These are phyloP conservation scores for Articulospora tetracladia DNA, from an alignment of 495 filamentous ascomycete species.

Conservation along the genomic window DNA sequence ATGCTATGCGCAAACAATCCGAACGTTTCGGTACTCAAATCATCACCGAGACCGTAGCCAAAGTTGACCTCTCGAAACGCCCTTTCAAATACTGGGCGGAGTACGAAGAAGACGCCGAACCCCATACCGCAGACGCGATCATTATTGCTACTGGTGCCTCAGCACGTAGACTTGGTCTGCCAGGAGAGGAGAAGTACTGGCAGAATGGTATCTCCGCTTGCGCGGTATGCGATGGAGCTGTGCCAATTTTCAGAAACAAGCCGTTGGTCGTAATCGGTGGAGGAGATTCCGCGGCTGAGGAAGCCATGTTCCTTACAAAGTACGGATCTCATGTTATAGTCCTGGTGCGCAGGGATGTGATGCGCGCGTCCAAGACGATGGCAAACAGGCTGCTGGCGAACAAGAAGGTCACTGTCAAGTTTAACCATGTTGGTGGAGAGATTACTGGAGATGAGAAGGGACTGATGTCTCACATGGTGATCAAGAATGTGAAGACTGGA, in stretches of 20 bases:
- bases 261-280: constrained; percentile 94
- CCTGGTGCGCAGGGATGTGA: constrained; percentile 78
- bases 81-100: constrained; percentile 93
- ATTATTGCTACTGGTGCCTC: constrained; percentile 97
- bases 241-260: constrained; percentile 96
- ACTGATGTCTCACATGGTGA: constrained; percentile 77
- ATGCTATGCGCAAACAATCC: constrained; percentile 88
- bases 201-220: constrained; percentile 95
- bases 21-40: constrained; percentile 89
- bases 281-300: constrained; percentile 95
- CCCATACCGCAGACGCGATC: constrained; percentile 79
- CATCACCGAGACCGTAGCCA: constrained; percentile 85
- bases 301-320: constrained; percentile 96
- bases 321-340: constrained; percentile 94
- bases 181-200: constrained; percentile 82
- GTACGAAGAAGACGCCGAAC: constrained; percentile 67
- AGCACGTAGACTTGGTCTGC: constrained; percentile 72
- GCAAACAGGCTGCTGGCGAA: constrained; percentile 75
- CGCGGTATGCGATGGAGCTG: constrained; percentile 95
- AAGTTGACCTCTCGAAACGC: constrained; percentile 76
- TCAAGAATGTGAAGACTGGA: constrained; percentile 78
- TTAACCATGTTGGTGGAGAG: constrained; percentile 76
- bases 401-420: constrained; percentile 85
- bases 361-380: constrained; percentile 89
- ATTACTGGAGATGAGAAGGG: constrained; percentile 81